Conservation (phyloP, 495 filamentous ascomycete genomes). For the Aspergillus panamensis region DNA sequence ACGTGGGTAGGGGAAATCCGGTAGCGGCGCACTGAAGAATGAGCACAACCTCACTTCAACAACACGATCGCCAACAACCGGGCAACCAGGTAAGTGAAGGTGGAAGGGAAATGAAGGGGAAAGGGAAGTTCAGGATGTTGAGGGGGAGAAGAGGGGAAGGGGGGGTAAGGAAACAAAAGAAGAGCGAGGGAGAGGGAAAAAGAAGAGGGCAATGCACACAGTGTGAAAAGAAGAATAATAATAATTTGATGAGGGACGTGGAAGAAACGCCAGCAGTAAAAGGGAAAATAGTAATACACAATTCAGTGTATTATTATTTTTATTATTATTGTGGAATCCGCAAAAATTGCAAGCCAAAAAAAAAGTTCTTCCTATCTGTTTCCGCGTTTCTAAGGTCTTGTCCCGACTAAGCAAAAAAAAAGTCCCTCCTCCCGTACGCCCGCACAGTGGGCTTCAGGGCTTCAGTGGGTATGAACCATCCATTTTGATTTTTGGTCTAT, state of each 20-base stretch:
- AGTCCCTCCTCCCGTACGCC: constrained; percentile 19
- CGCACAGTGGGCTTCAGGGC: constrained; percentile 30
- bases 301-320: constrained; percentile 3
- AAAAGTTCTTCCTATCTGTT: constrained; percentile 20
- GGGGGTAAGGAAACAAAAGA: constrained; percentile 24
- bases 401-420: constrained; percentile 4
- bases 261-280: constrained; percentile 17
- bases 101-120: constrained; percentile 18
- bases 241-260: constrained; percentile 19
- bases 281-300: constrained; percentile 14
- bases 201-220: constrained; percentile 27
- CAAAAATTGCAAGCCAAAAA: constrained; percentile 18
- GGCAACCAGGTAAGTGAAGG: constrained; percentile 8
- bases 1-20: constrained; percentile 19
- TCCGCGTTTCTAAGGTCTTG: constrained; percentile 9
- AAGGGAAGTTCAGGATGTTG: constrained; percentile 23
- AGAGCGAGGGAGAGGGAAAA: constrained; percentile 12
- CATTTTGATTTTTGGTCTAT: constrained; percentile 8
- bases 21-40: constrained; percentile 25
- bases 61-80: constrained; percentile 19
- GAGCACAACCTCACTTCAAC: constrained; percentile 24
- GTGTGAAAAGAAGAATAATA: constrained; percentile 20
- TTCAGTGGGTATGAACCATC: constrained; percentile 29
- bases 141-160: constrained; percentile 24
- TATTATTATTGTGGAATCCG: constrained; percentile 22